Evolutionary conservation across 169 alveolate genomes (phyloP), one percentile per base, ranked within the genome.

Genomic region (Plasmodium knowlesi): DNA sequence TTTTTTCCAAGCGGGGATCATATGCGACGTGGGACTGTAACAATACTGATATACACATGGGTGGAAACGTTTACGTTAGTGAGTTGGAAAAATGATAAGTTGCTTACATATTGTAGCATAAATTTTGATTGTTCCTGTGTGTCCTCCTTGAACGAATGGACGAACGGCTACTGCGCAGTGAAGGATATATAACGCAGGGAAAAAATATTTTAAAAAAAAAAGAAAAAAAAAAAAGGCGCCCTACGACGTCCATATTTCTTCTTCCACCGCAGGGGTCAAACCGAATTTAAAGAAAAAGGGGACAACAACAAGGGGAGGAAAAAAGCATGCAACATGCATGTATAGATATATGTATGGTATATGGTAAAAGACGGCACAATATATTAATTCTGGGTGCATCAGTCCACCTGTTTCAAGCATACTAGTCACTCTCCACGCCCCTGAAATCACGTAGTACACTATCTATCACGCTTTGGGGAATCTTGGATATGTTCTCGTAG

Each of bases 381-480:
- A 6, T 19, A 1, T 61, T 61, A 4, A 50, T 14, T 50, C 61
- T 50, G 61, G 61, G 25, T 50, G 19, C 5, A 22, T 22, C 61
- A 1, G 9, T 50, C 61, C 9, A 1, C 61, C 14, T n/a, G 1
- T 16, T 50, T 1, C 5, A 32, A 39, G 46, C 46, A 19, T 12
- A 25, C 39, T 25, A 74, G 61, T 88, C 94, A 61, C 14, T 61
- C 30, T 88, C 94, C 34, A 34, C 61, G 50, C 89, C 79, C 50
- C 74, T 88, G 83, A 88, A 88, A 57, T 88, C 94, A 22, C 82
- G 81, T 30, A 88, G 50, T 53, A 88, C 78, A n/a, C 46, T 79
- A 39, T 88, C 94, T 28, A 88, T 67, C n/a, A 88, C 89, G 2
- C 43, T 22, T 12, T 88, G 94, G 22, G 94, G 94, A 1, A 88